A percentile compares a stretch with the other conserved stretches of the same genome.
These are phyloP conservation scores for Melaleuca quinquenervia DNA, from an alignment of 345 rosid genomes.

Conservation along the genomic window DNA sequence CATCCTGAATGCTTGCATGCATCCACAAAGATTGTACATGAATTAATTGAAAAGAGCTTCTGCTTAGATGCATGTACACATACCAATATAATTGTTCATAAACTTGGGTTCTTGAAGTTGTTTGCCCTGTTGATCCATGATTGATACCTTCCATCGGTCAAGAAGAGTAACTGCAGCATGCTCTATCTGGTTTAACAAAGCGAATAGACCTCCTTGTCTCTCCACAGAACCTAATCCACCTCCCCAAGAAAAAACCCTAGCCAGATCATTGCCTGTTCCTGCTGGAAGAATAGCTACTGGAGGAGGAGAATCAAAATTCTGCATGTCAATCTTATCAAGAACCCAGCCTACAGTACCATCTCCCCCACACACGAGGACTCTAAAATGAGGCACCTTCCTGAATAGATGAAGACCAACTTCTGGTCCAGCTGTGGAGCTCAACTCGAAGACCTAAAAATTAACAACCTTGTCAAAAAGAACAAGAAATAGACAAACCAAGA, in stretches of 20 bases:
- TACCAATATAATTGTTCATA: slow-evolving; percentile 83
- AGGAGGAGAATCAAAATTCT: slow-evolving; percentile 79
- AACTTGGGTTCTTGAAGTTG: slow-evolving; percentile 51
- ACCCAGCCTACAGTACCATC: slow-evolving; percentile 96
- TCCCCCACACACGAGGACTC: slow-evolving; percentile 87
- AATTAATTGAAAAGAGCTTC: neutral
- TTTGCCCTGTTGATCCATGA: slow-evolving; percentile 48
- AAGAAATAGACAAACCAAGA: neutral
- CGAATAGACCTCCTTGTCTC: slow-evolving; percentile 65
- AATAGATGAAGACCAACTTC: slow-evolving; percentile 67
- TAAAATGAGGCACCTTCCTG: slow-evolving; percentile 76
- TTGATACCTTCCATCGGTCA: slow-evolving; percentile 72
- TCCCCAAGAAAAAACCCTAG: slow-evolving; percentile 79
- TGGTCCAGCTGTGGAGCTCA: slow-evolving; percentile 67
- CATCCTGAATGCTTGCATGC: neutral
- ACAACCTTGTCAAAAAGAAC: neutral
- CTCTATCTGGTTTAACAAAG: slow-evolving; percentile 52
- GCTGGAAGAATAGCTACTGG: slow-evolving; percentile 87
- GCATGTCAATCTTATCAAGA: slow-evolving; percentile 65
- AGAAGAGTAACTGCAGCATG: slow-evolving; percentile 79
- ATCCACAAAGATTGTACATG: neutral
- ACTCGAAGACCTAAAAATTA: slow-evolving; percentile 47
- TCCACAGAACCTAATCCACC: slow-evolving; percentile 71
- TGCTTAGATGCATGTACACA: neutral
- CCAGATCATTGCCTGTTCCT: slow-evolving; percentile 88